Evolutionary conservation across 805 yeast species (phyloP).

Genomic region (Barnettozyma salicaria): DNA sequence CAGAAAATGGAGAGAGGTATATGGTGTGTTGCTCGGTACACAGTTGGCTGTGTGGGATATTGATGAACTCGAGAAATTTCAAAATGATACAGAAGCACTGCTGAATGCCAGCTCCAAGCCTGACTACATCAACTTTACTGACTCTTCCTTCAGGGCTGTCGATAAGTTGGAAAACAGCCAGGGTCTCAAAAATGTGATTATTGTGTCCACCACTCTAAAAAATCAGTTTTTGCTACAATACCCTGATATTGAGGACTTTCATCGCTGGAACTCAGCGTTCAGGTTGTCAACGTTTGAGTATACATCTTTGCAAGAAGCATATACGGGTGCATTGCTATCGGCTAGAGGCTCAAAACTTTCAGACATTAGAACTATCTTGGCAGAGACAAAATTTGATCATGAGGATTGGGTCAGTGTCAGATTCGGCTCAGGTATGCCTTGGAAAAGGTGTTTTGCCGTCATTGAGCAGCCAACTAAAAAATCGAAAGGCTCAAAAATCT

Average conservation of each 20-base stretch:
- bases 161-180: conserved; percentile 55
- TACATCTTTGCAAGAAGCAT: conserved; percentile 84
- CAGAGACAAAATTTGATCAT: conserved; percentile 79
- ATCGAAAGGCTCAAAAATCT: conserved; percentile 37
- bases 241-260: conserved; percentile 54
- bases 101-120: conserved; percentile 67
- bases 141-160: conserved; percentile 76
- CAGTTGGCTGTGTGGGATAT: conserved; percentile 93
- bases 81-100: conserved; percentile 38
- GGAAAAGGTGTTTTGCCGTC: conserved; percentile 92
- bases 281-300: conserved; percentile 78
- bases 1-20: conserved; percentile 87
- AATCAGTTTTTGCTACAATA: conserved; percentile 83
- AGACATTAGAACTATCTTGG: conserved; percentile 78
- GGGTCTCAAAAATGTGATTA: conserved; percentile 65
- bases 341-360: conserved; percentile 86
- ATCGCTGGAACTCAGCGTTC: conserved; percentile 78
- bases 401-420: conserved; percentile 95
- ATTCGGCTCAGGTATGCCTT: conserved; percentile 96
- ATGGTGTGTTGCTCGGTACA: conserved; percentile 85
- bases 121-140: conserved; percentile 83
- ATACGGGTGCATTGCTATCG: conserved; percentile 88
- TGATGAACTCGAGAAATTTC: conserved; percentile 48
- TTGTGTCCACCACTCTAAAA: conserved; percentile 86
- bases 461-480: conserved; percentile 61